These are phyloP conservation scores for Pythium diclinum DNA, from an alignment of 352 stramenopile genomes.

Conservation along the genomic window DNA sequence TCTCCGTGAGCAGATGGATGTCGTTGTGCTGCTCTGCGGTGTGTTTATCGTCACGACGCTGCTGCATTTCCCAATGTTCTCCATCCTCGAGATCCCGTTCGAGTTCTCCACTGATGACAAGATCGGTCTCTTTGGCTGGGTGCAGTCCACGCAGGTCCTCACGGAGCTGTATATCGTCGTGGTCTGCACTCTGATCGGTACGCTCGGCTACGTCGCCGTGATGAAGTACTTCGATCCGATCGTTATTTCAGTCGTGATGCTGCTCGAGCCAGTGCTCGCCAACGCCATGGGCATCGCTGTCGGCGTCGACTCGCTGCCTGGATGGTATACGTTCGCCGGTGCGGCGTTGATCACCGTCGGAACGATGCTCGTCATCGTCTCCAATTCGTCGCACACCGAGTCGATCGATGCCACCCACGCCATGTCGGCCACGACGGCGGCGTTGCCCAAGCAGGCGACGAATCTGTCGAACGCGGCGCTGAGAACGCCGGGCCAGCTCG, in stretches of 20 bases:
- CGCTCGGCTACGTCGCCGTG: conserved; percentile 80
- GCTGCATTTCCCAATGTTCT: conserved; percentile 67
- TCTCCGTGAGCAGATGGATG: conserved; percentile 62
- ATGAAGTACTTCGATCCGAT: conserved; percentile 93
- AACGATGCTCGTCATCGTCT: conserved; percentile 68
- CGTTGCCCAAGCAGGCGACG: conserved; percentile 38
- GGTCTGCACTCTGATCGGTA: conserved; percentile 84
- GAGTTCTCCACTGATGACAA: conserved; percentile 66
- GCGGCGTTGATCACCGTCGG: conserved; percentile 67
- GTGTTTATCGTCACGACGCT: conserved; percentile 70
- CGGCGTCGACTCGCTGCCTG: conserved; percentile 75
- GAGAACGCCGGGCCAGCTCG: conserved; percentile 24
- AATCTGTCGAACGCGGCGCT: conserved; percentile 27
- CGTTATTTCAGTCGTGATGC: conserved; percentile 85
- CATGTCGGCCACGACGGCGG: conserved; percentile 49
- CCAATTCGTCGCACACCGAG: conserved; percentile 71
- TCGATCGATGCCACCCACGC: conserved; percentile 82
- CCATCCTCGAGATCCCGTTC: conserved; percentile 55
- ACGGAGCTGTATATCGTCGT: conserved; percentile 84
- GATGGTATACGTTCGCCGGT: conserved; percentile 59
- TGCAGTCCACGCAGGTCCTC: conserved; percentile 56
- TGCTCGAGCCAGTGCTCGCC: conserved; percentile 84
- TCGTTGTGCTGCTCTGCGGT: conserved; percentile 56
- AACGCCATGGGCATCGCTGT: conserved; percentile 69
- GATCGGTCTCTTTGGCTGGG: conserved; percentile 85